These are phyloP conservation scores for Suillus tomentosus DNA, from an alignment of 768 basidiomycete genomes.

Conservation along the genomic window DNA sequence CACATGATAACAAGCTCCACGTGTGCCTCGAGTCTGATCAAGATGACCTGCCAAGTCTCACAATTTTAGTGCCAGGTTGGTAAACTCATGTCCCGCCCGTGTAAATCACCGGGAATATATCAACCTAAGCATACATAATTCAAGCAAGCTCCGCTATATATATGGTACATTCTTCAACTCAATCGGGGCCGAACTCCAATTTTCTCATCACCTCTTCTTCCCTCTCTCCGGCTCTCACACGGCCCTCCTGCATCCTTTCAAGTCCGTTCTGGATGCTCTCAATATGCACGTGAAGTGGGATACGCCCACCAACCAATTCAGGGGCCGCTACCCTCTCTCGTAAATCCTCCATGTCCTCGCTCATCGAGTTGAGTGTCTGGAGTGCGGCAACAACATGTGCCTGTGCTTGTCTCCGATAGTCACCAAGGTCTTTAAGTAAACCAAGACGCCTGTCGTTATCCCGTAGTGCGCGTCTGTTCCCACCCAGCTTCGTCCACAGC, in stretches of 20 bases:
- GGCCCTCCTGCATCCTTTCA: constrained; percentile 55
- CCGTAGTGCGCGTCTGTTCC: constrained; percentile 53
- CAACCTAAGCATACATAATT: background rate
- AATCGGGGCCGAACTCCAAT: constrained; percentile 19
- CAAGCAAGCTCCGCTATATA: background rate
- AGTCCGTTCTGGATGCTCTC: constrained; percentile 67
- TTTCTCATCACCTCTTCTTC: constrained; percentile 39
- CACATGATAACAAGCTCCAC: background rate
- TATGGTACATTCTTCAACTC: constrained; percentile 11
- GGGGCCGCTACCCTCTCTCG: constrained; percentile 73
- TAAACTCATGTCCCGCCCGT: background rate
- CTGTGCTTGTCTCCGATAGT: constrained; percentile 61
- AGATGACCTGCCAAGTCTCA: background rate
- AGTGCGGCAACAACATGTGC: constrained; percentile 68
- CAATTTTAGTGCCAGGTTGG: background rate
- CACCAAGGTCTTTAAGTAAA: constrained; percentile 55
- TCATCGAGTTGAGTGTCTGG: constrained; percentile 62
- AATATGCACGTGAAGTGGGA: constrained; percentile 77
- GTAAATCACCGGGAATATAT: background rate
- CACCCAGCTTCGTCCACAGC: constrained; percentile 72
- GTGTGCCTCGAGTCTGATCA: background rate
- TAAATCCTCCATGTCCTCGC: constrained; percentile 75
- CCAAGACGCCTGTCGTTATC: constrained; percentile 51
- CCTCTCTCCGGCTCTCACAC: constrained; percentile 49
- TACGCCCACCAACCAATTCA: constrained; percentile 54